A percentile compares a stretch with the other conserved stretches of the same genome.
phyloP scores from a whole-genome alignment of 805 yeast species.

The Kazachstania bromeliacearum region DNA sequence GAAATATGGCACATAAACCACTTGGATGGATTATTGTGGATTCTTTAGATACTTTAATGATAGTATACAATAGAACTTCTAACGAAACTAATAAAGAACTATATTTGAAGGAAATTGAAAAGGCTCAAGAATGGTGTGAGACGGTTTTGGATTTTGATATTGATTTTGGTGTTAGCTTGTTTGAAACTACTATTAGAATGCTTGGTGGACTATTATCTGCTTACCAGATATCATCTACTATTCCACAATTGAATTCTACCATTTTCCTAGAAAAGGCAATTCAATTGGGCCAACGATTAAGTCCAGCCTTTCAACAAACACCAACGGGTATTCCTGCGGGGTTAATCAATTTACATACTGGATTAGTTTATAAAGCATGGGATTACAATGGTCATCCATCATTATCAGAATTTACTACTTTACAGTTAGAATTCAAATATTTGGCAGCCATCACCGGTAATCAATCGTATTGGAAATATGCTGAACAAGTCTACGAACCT shows the following conservation, averaged over 20 bases:
- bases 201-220: constrained; percentile 88
- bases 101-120: constrained; percentile 36
- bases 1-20: constrained; percentile 58
- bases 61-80: constrained; percentile 51
- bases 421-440: constrained; percentile 82
- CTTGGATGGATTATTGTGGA: constrained; percentile 93
- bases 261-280: constrained; percentile 68
- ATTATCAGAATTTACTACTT: constrained; percentile 81
- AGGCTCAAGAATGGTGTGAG: constrained; percentile 68
- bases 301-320: constrained; percentile 55
- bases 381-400: constrained; percentile 71
- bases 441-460: constrained; percentile 76
- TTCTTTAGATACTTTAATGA: constrained; percentile 67
- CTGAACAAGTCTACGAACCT: constrained; percentile 61
- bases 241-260: constrained; percentile 34
- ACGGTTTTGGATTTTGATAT: constrained; percentile 60
- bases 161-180: constrained; percentile 68
- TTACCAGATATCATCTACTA: constrained; percentile 25
- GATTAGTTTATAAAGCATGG: constrained; percentile 50
- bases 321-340: constrained; percentile 68
- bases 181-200: constrained; percentile 93
- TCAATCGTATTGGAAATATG: constrained; percentile 63
- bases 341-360: constrained; percentile 60
- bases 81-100: not conserved
- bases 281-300: constrained; percentile 60